Evolutionary conservation across 352 stramenopile genomes (phyloP), one percentile per base, ranked within the genome.

Genomic region (Phytophthora pluvialis): DNA sequence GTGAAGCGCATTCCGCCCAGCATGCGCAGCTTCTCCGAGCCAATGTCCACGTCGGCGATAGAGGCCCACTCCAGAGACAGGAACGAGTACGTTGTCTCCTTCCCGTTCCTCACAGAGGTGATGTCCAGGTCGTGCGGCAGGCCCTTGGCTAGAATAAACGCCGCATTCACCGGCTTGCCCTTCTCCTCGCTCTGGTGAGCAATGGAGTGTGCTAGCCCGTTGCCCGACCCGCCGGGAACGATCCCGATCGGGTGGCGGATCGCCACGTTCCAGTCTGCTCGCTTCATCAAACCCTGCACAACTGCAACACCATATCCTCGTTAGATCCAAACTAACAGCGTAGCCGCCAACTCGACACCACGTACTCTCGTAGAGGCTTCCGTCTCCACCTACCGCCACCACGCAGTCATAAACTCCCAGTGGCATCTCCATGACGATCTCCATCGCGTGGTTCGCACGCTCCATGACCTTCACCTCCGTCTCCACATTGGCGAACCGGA

Each of bases 61-160:
- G 89, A 84, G 6, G 83, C 89, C 86, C 87, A 97, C 50, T 93
- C 83, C 3, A 95, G 53, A 13, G 83, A 90, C 35, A 96, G 56
- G 67, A 96, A 95, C 35, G 81, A 93, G 75, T 88, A 92, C 58
- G 78, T 85, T 21, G 58, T 77, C 25, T 80, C 72, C 43, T 84
- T 89, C 1, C 66, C 66, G 39, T 90, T 90, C 6, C 79, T 77
- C 28, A 88, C 67, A 5, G 81, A 78, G 26, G 81, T 76, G 50
- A 94, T 79, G 40, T 95, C 87, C 38, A 95, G 65, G 13, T 89
- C 71, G 16, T 90, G 83, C 1, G 78, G 55, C 2, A 70, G 5
- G n/a, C 87, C 86, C 48, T 93, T 93, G 5, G 73, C 86, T 13
- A 95, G 67, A 35, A 86, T 70, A 32, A 78, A 91, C 3, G 80